Percentiles rank a stretch among this genome's conserved stretches.
Evolutionary conservation across 108 stramenopile species (phyloP).

Genomic region (Conticribra guillardii): DNA sequence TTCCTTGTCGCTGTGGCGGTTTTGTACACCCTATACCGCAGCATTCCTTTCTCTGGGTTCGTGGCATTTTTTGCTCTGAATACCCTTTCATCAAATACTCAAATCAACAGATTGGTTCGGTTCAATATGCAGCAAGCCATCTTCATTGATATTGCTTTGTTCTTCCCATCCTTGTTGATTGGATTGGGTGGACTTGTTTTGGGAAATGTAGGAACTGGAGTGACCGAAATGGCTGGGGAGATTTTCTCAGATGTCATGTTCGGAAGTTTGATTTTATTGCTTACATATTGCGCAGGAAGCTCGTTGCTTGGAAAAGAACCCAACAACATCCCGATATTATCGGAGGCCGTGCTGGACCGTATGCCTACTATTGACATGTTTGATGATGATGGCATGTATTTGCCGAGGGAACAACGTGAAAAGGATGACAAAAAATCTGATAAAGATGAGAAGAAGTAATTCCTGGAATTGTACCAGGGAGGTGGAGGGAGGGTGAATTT

Average conservation of each 20-base stretch:
- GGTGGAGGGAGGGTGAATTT: too few relatives aligned
- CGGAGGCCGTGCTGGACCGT: constrained; percentile 66
- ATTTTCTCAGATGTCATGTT: constrained; percentile 73
- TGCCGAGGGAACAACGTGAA: constrained; percentile 24
- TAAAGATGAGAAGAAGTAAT: constrained; percentile 26
- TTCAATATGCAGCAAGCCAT: constrained; percentile 94
- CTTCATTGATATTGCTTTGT: constrained; percentile 88
- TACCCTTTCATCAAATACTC: constrained; percentile 70
- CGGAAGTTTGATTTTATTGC: constrained; percentile 60
- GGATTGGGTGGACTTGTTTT: constrained; percentile 53
- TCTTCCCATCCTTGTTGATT: constrained; percentile 78
- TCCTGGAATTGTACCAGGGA: too few relatives aligned
- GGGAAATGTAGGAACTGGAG: constrained; percentile 28
- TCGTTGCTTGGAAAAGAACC: constrained; percentile 75
- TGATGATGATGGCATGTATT: constrained; percentile 47
- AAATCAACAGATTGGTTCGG: constrained; percentile 76
- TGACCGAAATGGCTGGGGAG: constrained; percentile 52
- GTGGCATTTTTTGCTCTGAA: constrained; percentile 81
- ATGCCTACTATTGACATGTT: constrained; percentile 87
- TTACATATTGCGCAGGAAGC: constrained; percentile 68
- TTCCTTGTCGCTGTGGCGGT: constrained; percentile 60
- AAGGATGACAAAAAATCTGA: constrained; percentile 41
- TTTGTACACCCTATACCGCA: constrained; percentile 66
- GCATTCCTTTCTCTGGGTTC: constrained; percentile 81
- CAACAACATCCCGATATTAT: constrained; percentile 77